phyloP scores from a whole-genome alignment of 73 alveolate genomes.

The Vitrella brassicaformis region DNA sequence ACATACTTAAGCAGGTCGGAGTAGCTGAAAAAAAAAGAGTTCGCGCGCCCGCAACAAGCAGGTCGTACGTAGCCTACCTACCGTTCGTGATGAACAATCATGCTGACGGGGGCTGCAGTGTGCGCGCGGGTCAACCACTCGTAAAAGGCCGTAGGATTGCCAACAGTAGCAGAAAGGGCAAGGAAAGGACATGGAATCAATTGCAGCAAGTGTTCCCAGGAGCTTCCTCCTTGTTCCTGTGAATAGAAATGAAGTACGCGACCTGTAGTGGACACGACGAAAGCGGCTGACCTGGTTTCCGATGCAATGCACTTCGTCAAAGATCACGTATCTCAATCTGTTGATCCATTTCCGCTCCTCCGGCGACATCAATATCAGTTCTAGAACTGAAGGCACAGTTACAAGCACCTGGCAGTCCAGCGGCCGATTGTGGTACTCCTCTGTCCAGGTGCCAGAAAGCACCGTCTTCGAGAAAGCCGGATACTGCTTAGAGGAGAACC shows the following conservation, averaged over 20 bases:
- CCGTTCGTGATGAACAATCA: no score
- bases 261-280: no score
- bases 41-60: no score
- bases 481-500: background rate
- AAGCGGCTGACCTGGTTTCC: no score
- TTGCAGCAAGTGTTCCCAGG: conserved; percentile 6
- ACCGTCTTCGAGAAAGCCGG: background rate
- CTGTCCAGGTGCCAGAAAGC: background rate
- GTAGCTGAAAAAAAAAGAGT: no score
- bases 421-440: background rate
- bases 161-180: conserved; percentile 20
- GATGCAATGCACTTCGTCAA: conserved; percentile 12
- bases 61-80: no score
- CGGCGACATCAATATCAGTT: background rate
- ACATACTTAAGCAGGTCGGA: background rate
- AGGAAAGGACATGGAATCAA: conserved; percentile 9
- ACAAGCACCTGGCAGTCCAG: conserved; percentile 7
- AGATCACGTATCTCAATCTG: conserved; percentile 2
- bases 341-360: conserved; percentile 1
- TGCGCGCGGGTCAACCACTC: conserved; percentile 3
- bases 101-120: no score
- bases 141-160: conserved; percentile 2
- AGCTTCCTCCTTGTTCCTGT: background rate
- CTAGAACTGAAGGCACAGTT: conserved; percentile 9
- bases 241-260: no score